These are phyloP conservation scores for Psophocarpus tetragonolobus DNA, from an alignment of 306 rosid genomes.

Conservation along the genomic window DNA sequence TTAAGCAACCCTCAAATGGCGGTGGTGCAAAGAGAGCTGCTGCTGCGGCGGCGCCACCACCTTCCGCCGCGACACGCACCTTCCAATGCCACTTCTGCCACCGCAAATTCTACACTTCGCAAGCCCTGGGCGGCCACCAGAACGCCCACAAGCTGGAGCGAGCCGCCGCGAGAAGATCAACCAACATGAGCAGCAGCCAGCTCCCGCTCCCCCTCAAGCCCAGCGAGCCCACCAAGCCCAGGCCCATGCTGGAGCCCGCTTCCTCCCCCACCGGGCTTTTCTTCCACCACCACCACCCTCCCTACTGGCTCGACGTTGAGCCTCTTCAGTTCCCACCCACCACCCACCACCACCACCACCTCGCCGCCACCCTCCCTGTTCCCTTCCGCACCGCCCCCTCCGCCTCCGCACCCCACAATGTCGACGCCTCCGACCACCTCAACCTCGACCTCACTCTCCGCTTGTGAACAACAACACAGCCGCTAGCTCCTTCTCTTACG, in stretches of 20 bases:
- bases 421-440: slow-evolving; percentile 24
- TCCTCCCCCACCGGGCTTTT: not conserved
- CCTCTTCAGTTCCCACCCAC: slow-evolving; percentile 20
- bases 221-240: not conserved
- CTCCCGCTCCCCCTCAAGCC: not conserved
- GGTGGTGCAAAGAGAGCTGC: slow-evolving; percentile 8
- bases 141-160: slow-evolving; percentile 90
- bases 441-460: slow-evolving; percentile 65
- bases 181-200: not conserved
- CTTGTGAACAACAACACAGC: slow-evolving; percentile 44
- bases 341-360: not conserved
- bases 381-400: not conserved
- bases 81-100: slow-evolving; percentile 68
- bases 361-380: not conserved
- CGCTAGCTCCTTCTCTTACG: not conserved
- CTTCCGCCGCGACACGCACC: slow-evolving; percentile 23
- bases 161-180: slow-evolving; percentile 53
- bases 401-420: slow-evolving; percentile 8
- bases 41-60: not conserved
- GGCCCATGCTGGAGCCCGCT: not conserved
- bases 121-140: slow-evolving; percentile 96
- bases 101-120: slow-evolving; percentile 77
- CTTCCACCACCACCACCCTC: slow-evolving; percentile 14
- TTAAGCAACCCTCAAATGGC: slow-evolving; percentile 25
- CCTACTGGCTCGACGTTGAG: slow-evolving; percentile 37